A percentile compares a stretch with the other conserved stretches of the same genome.
Conservation (phyloP, 805 yeast genomes). For the Yamadazyma nakazawae region DNA sequence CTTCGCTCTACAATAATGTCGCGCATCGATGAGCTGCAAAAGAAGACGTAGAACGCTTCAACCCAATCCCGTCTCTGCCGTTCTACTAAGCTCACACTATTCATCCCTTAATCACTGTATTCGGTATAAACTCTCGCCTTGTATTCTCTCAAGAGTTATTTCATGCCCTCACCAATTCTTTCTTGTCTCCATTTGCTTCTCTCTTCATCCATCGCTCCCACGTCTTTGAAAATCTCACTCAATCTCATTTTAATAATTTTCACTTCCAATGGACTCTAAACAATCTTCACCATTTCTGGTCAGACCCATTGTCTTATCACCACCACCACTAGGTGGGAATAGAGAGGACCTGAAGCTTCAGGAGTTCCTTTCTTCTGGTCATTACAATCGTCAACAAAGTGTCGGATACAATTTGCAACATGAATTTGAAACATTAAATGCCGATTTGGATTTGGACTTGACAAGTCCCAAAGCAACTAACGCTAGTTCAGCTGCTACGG, state of each 20-base stretch:
- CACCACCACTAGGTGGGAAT: conserved; percentile 34
- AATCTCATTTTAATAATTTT: conserved; percentile 1
- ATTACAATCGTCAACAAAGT: conserved; percentile 35
- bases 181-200: background rate
- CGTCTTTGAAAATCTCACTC: background rate
- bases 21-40: too few species aligned
- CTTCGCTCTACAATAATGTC: too few species aligned
- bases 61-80: too few species aligned
- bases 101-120: too few species aligned
- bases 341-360: conserved; percentile 5
- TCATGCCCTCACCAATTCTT: too few species aligned
- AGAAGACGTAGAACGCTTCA: too few species aligned
- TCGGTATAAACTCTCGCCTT: background rate
- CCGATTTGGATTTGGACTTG: conserved; percentile 45
- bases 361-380: conserved; percentile 10
- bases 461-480: conserved; percentile 13
- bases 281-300: conserved; percentile 18
- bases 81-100: too few species aligned
- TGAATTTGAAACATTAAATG: conserved; percentile 45
- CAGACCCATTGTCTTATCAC: conserved; percentile 40
- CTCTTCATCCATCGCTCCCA: background rate
- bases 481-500: background rate
- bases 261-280: conserved; percentile 13
- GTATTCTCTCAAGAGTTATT: too few species aligned
- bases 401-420: conserved; percentile 46